A percentile compares a stretch with the other conserved stretches of the same genome.
Conservation (phyloP, 768 basidiomycete species). For the Leucosporidium scottii region DNA sequence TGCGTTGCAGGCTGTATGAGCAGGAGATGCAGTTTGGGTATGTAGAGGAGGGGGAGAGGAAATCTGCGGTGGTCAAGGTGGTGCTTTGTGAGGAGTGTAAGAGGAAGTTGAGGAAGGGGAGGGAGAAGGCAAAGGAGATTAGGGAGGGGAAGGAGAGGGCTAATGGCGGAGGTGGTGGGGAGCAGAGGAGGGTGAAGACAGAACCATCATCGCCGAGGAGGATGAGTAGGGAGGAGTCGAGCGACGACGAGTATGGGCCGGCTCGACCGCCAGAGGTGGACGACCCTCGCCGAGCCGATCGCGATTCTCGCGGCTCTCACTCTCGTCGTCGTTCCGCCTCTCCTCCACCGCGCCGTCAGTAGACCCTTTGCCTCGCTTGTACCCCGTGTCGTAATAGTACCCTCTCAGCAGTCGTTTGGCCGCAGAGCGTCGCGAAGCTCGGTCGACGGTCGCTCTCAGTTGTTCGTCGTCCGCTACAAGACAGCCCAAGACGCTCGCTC, state of each 20-base stretch:
- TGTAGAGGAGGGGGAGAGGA: slow-evolving; percentile 64
- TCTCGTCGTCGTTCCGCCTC: not conserved
- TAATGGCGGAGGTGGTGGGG: not conserved
- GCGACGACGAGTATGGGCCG: slow-evolving; percentile 5
- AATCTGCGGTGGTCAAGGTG: slow-evolving; percentile 81
- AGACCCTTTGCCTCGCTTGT: no score
- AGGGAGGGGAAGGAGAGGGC: slow-evolving; percentile 5
- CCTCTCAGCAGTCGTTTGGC: no score
- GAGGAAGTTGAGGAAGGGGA: slow-evolving; percentile 80
- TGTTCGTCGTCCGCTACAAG: no score
- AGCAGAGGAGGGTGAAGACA: not conserved
- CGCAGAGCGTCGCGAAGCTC: no score
- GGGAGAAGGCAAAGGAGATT: slow-evolving; percentile 53
- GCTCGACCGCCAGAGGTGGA: slow-evolving; percentile 8
- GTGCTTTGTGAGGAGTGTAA: slow-evolving; percentile 72
- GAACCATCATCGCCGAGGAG: not conserved
- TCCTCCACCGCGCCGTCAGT: not conserved
- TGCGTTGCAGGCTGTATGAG: slow-evolving; percentile 49
- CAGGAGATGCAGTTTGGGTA: slow-evolving; percentile 88
- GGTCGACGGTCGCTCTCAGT: no score
- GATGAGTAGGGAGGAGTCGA: not conserved
- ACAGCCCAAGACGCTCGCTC: no score
- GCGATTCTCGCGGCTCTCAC: not conserved
- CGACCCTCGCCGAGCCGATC: not conserved
- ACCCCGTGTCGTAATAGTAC: no score